Conservation (phyloP, 345 rosid species). For the Rhizophora mangle region DNA sequence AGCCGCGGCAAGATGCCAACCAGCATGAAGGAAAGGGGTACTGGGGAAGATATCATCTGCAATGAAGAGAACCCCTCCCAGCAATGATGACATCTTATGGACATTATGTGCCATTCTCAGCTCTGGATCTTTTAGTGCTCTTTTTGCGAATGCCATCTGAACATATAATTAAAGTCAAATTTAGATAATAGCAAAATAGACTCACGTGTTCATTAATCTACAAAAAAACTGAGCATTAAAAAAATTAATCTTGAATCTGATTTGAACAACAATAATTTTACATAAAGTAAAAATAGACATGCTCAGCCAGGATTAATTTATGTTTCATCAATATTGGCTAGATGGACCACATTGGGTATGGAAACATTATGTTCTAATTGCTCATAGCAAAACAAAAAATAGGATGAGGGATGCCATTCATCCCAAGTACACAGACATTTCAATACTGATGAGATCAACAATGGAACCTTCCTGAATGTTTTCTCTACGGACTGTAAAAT, state of each 20-base stretch:
- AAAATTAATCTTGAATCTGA: too few species aligned
- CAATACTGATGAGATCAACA: neutral
- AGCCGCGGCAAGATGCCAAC: slow-evolving; percentile 98
- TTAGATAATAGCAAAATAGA: neutral
- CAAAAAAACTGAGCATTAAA: too few species aligned
- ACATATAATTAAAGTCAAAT: neutral
- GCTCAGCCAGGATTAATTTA: too few species aligned
- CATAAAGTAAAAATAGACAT: too few species aligned
- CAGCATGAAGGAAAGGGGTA: slow-evolving; percentile 87
- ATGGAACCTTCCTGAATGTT: neutral
- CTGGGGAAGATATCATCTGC: slow-evolving; percentile 79
- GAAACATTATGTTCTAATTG: too few species aligned
- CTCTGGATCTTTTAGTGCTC: slow-evolving; percentile 74
- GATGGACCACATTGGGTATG: too few species aligned
- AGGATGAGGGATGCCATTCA: too few species aligned
- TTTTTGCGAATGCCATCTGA: slow-evolving; percentile 82
- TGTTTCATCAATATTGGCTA: too few species aligned
- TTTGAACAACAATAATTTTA: too few species aligned
- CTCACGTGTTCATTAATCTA: too few species aligned
- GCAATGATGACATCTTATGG: slow-evolving; percentile 81
- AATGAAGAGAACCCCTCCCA: slow-evolving; percentile 79
- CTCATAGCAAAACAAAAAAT: too few species aligned
- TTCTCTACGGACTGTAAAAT: neutral
- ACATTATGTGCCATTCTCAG: slow-evolving; percentile 65
- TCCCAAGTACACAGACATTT: too few species aligned